These are phyloP conservation scores for Psidium friedrichsthalianum DNA, from an alignment of 345 rosid species.

Conservation along the genomic window DNA sequence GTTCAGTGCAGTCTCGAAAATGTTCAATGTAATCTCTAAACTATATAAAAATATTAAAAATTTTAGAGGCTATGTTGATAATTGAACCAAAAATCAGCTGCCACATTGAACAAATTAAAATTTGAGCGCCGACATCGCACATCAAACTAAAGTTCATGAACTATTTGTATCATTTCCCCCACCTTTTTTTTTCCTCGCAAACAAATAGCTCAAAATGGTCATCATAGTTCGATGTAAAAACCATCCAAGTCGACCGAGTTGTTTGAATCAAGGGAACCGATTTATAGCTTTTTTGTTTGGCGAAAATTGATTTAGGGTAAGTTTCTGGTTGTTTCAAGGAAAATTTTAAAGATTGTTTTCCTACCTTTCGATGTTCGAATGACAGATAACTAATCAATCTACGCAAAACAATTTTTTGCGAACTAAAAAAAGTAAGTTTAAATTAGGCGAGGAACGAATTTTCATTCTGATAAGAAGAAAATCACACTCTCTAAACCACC, in stretches of 20 bases:
- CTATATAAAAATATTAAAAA: neutral
- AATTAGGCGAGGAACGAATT: rapidly evolving
- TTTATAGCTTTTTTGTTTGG: neutral
- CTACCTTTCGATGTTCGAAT: rapidly evolving
- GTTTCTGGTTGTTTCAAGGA: rapidly evolving
- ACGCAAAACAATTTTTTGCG: rapidly evolving
- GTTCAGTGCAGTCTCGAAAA: rapidly evolving
- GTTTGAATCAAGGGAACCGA: rapidly evolving
- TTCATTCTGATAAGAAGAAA: neutral
- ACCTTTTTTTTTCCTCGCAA: neutral
- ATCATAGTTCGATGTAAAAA: neutral
- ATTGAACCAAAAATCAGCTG: neutral
- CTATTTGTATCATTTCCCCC: neutral
- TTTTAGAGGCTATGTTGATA: rapidly evolving
- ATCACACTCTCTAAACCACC: rapidly evolving
- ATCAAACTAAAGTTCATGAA: rapidly evolving
- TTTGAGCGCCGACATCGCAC: no score
- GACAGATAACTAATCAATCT: rapidly evolving
- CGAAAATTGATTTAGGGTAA: neutral
- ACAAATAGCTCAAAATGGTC: neutral
- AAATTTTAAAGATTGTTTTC: rapidly evolving
- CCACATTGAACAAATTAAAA: neutral
- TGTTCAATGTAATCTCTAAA: rapidly evolving
- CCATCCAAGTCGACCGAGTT: rapidly evolving
- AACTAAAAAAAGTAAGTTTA: rapidly evolving